These are phyloP conservation scores for Arthrobotrys sinensis DNA, from an alignment of 2,329 filamentous ascomycete species.

Conservation along the genomic window DNA sequence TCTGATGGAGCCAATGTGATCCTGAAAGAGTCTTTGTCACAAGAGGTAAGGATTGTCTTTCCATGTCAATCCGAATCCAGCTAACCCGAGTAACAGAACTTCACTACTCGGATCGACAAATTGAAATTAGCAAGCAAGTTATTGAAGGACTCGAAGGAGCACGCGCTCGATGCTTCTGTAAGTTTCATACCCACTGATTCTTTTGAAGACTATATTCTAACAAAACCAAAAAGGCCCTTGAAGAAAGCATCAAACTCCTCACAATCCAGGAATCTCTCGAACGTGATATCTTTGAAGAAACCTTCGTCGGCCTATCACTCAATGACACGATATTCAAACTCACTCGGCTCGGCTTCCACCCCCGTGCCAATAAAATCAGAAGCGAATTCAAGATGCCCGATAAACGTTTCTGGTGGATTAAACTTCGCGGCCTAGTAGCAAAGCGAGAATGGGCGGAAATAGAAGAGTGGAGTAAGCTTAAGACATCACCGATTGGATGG, in stretches of 20 bases:
- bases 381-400: slow-evolving; percentile 94
- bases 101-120: slow-evolving; percentile 76
- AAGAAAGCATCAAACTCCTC: slow-evolving; percentile 84
- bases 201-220: slow-evolving; percentile 71
- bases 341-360: slow-evolving; percentile 83
- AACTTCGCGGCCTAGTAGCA: slow-evolving; percentile 87
- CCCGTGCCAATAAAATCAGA: slow-evolving; percentile 88
- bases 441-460: slow-evolving; percentile 93
- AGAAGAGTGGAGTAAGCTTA: slow-evolving; percentile 81
- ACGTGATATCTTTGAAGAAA: slow-evolving; percentile 80
- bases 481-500: slow-evolving; percentile 96
- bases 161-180: slow-evolving; percentile 62
- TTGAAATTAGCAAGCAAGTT: slow-evolving; percentile 87
- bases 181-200: background rate
- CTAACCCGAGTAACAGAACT: slow-evolving; percentile 55
- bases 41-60: slow-evolving; percentile 67
- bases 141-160: slow-evolving; percentile 85
- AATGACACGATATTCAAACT: slow-evolving; percentile 95
- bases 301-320: slow-evolving; percentile 85
- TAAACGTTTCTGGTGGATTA: slow-evolving; percentile 88
- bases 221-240: slow-evolving; percentile 75
- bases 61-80: background rate
- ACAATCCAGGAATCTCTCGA: slow-evolving; percentile 90
- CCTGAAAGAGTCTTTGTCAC: slow-evolving; percentile 83
- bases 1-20: slow-evolving; percentile 90